Evolutionary conservation across 192 early-diverging fungal species (phyloP), one percentile per base, ranked within the genome.

Genomic region (Coemansia sp.): DNA sequence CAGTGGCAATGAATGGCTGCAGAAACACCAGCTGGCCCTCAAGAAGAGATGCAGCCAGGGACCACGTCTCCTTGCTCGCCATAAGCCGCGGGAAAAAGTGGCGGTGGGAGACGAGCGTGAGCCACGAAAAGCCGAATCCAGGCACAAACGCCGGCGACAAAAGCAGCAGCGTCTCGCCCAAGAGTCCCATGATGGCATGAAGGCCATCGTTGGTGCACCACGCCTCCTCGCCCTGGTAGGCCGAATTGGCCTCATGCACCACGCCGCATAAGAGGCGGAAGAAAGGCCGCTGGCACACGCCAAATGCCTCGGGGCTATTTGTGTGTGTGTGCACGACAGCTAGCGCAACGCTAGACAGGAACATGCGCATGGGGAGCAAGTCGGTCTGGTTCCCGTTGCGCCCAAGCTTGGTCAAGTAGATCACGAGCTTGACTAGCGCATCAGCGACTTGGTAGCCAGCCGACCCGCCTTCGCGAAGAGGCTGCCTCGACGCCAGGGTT

Each of bases 51-150:
- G 94, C 92, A 67, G 93, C 96, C 52, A 89, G 83, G 8, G 91
- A 83, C 97, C 97, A 99, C 33, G 88, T 86, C 61, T 86, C 85
- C 63, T 94, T 94, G 20, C 86, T 81, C 35, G 87, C 57, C 31
- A 94, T 75, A 33, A 97, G 82, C 43, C 91, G 91, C 21, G 95
- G 90, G 92, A 99, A 91, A 62, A 96, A 94, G 69, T 87, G 88
- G 0, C 95, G 84, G 72, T 99, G 97, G 26, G 95, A 93, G 34
- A 95, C 91, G 59, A 99, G 82, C 72, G 92, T 90, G 20, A 97
- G 83, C 95, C 97, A 99, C 37, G 92, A 91, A 72, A 95, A 96
- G 21, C 89, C 89, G 70, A 97, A 97, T 12, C 94, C 94, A 45
- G 97, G 95, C 65, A 99, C 87, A 60, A 88, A 86, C 18, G 85